phyloP scores from a whole-genome alignment of 2,329 filamentous ascomycete species.

The Tetracladium maxilliforme region DNA sequence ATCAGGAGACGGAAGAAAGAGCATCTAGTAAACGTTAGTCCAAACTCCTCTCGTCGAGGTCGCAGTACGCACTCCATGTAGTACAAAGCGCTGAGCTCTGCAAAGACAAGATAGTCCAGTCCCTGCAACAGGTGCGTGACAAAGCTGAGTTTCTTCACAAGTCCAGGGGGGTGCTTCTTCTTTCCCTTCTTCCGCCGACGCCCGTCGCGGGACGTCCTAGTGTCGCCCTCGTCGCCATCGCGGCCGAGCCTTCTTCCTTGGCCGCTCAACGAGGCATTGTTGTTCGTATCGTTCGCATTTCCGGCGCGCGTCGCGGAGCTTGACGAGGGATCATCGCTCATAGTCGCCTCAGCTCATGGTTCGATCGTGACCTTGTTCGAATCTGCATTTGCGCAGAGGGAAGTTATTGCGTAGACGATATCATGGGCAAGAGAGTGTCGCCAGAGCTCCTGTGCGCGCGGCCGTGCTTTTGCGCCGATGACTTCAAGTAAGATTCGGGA shows the following conservation, averaged over 20 bases:
- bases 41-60: neutral
- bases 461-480: no score
- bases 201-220: constrained; percentile 5
- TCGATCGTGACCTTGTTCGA: constrained; percentile 1
- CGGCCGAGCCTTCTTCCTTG: neutral
- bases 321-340: constrained; percentile 34
- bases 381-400: constrained; percentile 1
- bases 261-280: constrained; percentile 1
- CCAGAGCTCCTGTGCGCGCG: no score
- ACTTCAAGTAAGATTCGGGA: no score
- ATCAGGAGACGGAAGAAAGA: constrained; percentile 48
- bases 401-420: no score
- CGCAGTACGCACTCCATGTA: constrained; percentile 49
- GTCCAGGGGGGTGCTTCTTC: constrained; percentile 19
- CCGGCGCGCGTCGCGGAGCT: constrained; percentile 19
- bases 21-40: constrained; percentile 38
- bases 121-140: constrained; percentile 43
- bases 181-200: constrained; percentile 4
- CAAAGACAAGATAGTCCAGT: constrained; percentile 48
- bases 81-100: constrained; percentile 49
- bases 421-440: no score
- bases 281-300: constrained; percentile 1
- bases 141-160: constrained; percentile 39
- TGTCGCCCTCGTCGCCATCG: constrained; percentile 2
- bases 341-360: constrained; percentile 13